Conservation (phyloP, 495 filamentous ascomycete species). For the Glonium stellatum region DNA sequence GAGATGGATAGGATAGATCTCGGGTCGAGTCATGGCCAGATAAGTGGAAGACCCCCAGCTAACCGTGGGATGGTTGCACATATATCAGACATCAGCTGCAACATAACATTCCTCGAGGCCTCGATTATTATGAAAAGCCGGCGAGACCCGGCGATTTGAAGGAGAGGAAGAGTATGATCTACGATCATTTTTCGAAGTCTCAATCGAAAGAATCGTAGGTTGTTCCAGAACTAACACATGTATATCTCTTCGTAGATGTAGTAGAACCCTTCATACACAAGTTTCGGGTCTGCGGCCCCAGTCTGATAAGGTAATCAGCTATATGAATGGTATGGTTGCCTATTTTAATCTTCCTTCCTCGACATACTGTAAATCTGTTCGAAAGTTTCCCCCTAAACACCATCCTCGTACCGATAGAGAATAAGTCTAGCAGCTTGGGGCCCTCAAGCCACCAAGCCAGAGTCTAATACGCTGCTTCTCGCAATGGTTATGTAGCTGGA, state of each 20-base stretch:
- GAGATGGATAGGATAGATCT: background rate
- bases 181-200: background rate
- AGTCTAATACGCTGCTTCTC: no score
- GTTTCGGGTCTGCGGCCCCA: background rate
- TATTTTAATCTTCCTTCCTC: constrained; percentile 22
- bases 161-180: constrained; percentile 4
- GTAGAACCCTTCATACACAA: constrained; percentile 13
- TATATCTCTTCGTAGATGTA: constrained; percentile 1
- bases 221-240: background rate
- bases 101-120: background rate
- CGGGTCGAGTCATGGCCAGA: background rate
- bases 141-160: constrained; percentile 2
- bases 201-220: background rate
- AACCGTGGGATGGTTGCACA: constrained; percentile 19
- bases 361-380: constrained; percentile 18
- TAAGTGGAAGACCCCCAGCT: constrained; percentile 6
- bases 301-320: background rate
- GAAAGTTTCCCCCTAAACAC: constrained; percentile 25
- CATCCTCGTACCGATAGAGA: constrained; percentile 1
- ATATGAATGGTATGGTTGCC: background rate
- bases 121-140: background rate
- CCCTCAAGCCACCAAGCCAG: no score
- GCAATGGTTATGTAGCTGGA: no score
- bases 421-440: no score
- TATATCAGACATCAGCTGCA: constrained; percentile 6